Conservation (phyloP, 371 early-diverging fungal species). For the Mortierella sp. region DNA sequence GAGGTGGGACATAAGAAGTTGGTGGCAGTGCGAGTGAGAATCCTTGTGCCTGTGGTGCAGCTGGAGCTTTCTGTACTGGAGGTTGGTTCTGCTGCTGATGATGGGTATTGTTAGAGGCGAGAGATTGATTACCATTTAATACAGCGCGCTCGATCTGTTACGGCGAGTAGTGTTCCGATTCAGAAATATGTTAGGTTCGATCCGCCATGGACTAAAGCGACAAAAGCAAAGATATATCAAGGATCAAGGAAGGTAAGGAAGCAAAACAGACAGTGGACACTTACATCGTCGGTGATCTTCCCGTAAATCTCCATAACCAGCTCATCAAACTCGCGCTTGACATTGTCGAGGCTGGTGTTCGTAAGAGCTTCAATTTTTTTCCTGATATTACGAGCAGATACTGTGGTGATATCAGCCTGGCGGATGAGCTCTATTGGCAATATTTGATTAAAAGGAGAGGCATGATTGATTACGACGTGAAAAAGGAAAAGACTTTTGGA, state of each 20-base stretch:
- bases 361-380: constrained; percentile 61
- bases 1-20: constrained; percentile 40
- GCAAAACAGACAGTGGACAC: neutral
- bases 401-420: constrained; percentile 47
- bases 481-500: neutral
- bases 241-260: neutral
- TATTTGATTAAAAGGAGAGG: neutral
- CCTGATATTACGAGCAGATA: constrained; percentile 53
- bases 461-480: neutral
- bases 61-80: constrained; percentile 23
- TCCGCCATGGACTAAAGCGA: neutral
- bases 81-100: constrained; percentile 13
- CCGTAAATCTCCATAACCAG: constrained; percentile 64
- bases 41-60: constrained; percentile 15
- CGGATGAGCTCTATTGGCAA: constrained; percentile 37
- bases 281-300: constrained; percentile 60
- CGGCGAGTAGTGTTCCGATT: neutral
- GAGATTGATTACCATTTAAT: constrained; percentile 39
- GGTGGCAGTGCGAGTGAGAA: constrained; percentile 53
- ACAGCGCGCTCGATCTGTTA: constrained; percentile 35
- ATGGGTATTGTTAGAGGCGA: constrained; percentile 23
- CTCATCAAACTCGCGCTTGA: constrained; percentile 63
- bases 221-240: neutral
- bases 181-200: neutral
- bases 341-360: constrained; percentile 47